Conservation (phyloP, 2,329 filamentous ascomycete genomes). For the Tolypocladium capitatum region DNA sequence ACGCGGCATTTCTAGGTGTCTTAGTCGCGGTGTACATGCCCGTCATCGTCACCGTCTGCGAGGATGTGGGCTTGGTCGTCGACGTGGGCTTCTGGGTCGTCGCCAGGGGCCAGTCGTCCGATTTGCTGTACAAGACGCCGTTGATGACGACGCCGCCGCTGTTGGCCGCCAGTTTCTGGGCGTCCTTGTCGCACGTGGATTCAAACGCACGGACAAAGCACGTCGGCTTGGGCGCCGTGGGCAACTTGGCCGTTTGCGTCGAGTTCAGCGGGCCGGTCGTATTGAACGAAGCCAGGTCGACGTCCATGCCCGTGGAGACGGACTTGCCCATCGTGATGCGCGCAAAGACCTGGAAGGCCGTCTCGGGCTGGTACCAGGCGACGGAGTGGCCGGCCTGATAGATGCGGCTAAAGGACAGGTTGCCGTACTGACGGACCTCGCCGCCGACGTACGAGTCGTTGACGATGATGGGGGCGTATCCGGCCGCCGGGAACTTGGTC, state of each 20-base stretch:
- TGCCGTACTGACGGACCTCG: conserved; percentile 63
- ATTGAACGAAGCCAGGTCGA: conserved; percentile 38
- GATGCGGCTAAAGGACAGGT: conserved; percentile 54
- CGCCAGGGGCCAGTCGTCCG: conserved; percentile 27
- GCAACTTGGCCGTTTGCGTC: conserved; percentile 39
- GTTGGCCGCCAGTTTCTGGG: conserved; percentile 33
- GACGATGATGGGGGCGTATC: conserved; percentile 59
- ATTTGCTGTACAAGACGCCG: conserved; percentile 37
- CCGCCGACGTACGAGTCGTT: conserved; percentile 58
- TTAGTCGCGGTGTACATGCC: conserved; percentile 22
- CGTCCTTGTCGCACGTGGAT: conserved; percentile 35
- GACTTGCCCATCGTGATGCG: conserved; percentile 44
- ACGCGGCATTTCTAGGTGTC: conserved; percentile 10
- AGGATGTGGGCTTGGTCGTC: conserved; percentile 8
- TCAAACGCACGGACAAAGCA: conserved; percentile 46
- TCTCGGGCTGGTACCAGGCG: conserved; percentile 47
- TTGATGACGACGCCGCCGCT: conserved; percentile 45
- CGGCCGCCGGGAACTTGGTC: conserved; percentile 46
- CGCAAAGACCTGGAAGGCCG: conserved; percentile 45
- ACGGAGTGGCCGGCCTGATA: conserved; percentile 55
- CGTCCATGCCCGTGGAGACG: conserved; percentile 38
- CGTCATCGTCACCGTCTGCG: conserved; percentile 12
- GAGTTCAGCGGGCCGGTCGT: conserved; percentile 45
- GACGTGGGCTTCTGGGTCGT: conserved; percentile 11
- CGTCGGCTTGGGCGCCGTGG: conserved; percentile 32